Conservation (phyloP, 768 basidiomycete genomes). For the Infundibulicybe gibba region DNA sequence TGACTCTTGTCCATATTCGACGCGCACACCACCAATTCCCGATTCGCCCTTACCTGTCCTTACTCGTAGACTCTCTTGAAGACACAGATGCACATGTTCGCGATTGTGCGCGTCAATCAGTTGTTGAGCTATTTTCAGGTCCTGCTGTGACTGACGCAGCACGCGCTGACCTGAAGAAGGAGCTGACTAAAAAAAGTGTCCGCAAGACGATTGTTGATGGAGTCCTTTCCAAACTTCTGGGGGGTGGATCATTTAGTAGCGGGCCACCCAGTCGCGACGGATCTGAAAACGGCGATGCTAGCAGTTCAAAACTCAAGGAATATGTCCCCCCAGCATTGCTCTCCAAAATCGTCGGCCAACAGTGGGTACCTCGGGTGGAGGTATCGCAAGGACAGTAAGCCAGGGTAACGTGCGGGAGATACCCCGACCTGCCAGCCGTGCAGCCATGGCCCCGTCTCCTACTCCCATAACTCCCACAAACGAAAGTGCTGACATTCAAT, state of each 20-base stretch:
- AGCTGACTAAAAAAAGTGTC: slow-evolving; percentile 80
- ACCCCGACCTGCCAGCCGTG: slow-evolving; percentile 59
- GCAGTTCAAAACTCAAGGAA: slow-evolving; percentile 40
- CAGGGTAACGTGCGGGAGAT: slow-evolving; percentile 44
- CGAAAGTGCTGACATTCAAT: slow-evolving; percentile 47
- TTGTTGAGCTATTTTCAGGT: slow-evolving; percentile 84
- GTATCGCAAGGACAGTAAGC: slow-evolving; percentile 43
- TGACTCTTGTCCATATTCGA: slow-evolving; percentile 71
- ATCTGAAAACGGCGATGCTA: slow-evolving; percentile 55
- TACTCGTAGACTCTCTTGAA: slow-evolving; percentile 82
- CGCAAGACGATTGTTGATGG: slow-evolving; percentile 84
- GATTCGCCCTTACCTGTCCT: slow-evolving; percentile 73
- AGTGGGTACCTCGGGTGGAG: slow-evolving; percentile 28
- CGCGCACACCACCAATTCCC: slow-evolving; percentile 71
- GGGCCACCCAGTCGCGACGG: slow-evolving; percentile 49
- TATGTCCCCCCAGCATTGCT: slow-evolving; percentile 75
- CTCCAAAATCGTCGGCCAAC: slow-evolving; percentile 52
- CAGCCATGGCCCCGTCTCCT: slow-evolving; percentile 43
- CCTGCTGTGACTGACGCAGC: slow-evolving; percentile 82
- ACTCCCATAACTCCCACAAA: slow-evolving; percentile 31
- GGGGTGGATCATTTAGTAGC: slow-evolving; percentile 32
- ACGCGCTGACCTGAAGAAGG: slow-evolving; percentile 90
- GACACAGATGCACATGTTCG: slow-evolving; percentile 91
- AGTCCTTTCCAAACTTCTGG: slow-evolving; percentile 67
- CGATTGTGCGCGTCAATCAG: slow-evolving; percentile 75